Evolutionary conservation across 805 yeast genomes (phyloP).

Genomic region (Pichia scutulata): DNA sequence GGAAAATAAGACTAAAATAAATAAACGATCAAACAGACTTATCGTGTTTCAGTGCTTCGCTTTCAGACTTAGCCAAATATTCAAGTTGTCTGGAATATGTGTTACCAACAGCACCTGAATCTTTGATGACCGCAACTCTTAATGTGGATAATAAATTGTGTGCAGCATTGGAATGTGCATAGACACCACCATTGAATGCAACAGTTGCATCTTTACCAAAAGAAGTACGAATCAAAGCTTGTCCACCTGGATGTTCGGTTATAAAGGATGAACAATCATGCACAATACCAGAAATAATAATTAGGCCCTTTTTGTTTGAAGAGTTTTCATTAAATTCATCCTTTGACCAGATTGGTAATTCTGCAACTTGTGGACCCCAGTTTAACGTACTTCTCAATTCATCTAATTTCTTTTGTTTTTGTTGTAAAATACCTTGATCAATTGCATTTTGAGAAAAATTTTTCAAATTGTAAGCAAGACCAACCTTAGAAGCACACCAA

Average conservation of each 20-base stretch:
- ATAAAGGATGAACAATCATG: conserved; percentile 66
- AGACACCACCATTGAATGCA: conserved; percentile 83
- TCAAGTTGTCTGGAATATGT: conserved; percentile 42
- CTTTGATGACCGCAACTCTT: conserved; percentile 76
- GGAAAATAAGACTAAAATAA: not conserved
- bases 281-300: conserved; percentile 70
- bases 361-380: conserved; percentile 67
- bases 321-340: conserved; percentile 47
- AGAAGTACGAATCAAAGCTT: conserved; percentile 60
- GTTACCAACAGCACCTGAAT: conserved; percentile 49
- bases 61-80: conserved; percentile 20
- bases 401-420: conserved; percentile 73
- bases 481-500: conserved; percentile 51
- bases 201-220: conserved; percentile 76
- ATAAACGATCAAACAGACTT: not conserved
- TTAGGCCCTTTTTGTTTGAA: conserved; percentile 46
- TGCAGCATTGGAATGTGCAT: conserved; percentile 80
- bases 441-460: conserved; percentile 74
- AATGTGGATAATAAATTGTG: conserved; percentile 73
- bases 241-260: conserved; percentile 81
- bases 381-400: conserved; percentile 51
- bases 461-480: conserved; percentile 66
- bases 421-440: conserved; percentile 76
- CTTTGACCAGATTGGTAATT: conserved; percentile 70
- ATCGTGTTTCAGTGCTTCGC: conserved; percentile 1